These are phyloP conservation scores for Pseudoscleropodium purum DNA, from an alignment of 225 moss, liverwort and hornwort genomes.

Conservation along the genomic window DNA sequence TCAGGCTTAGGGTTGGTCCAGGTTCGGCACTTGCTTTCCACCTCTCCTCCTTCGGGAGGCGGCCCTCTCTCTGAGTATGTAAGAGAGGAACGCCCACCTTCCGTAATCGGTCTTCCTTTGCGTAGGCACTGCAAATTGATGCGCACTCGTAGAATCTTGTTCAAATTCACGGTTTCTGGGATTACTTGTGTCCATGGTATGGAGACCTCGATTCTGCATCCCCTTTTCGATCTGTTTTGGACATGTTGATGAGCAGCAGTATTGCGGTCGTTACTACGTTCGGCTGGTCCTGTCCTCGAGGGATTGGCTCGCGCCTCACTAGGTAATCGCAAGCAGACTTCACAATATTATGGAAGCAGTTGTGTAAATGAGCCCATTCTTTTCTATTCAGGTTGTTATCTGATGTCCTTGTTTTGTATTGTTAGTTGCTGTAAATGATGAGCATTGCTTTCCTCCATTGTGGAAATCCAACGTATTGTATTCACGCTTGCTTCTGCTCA, in stretches of 20 bases:
- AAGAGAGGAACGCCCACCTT: background rate
- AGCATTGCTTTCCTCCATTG: background rate
- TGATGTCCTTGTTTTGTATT: background rate
- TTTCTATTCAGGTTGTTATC: background rate
- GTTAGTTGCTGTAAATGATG: background rate
- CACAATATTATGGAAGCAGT: too few relatives aligned
- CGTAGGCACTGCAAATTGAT: background rate
- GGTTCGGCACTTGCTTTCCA: background rate
- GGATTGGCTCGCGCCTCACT: background rate
- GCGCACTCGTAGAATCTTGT: background rate
- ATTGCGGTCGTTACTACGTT: background rate
- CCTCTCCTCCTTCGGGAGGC: background rate
- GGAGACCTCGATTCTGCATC: background rate
- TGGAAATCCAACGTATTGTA: too few relatives aligned
- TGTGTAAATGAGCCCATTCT: background rate
- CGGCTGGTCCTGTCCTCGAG: background rate
- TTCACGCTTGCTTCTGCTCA: background rate
- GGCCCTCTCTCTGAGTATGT: background rate
- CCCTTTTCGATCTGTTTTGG: background rate
- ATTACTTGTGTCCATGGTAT: background rate
- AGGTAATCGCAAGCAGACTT: background rate
- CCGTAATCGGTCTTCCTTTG: rapidly evolving
- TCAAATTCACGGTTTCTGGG: background rate
- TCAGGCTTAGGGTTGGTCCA: constrained; percentile 5
- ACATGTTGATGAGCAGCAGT: background rate